These are phyloP conservation scores for Taphrina pruni DNA, from an alignment of 1,139 yeast genomes.

Conservation along the genomic window DNA sequence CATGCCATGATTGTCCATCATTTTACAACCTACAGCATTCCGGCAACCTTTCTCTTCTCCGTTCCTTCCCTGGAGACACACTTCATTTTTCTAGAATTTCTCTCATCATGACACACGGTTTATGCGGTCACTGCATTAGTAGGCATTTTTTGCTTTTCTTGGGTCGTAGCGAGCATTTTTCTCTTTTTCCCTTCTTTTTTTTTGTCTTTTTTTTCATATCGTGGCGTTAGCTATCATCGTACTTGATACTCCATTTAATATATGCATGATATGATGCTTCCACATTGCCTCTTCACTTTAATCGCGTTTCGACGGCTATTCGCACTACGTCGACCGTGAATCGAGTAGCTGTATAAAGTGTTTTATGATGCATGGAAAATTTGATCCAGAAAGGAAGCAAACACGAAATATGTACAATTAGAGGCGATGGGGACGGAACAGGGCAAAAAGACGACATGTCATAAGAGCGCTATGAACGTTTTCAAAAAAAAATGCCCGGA, in stretches of 20 bases:
- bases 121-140: not conserved
- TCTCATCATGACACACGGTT: not conserved
- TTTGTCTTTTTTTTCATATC: not conserved
- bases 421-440: not conserved
- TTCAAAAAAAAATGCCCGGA: not conserved
- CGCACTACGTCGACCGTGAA: too few species aligned
- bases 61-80: not conserved
- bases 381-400: not conserved
- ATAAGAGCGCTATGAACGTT: slow-evolving; percentile 20
- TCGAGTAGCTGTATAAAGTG: too few species aligned
- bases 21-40: too few species aligned
- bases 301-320: too few species aligned
- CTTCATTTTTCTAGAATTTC: not conserved
- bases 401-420: not conserved
- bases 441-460: slow-evolving; percentile 1
- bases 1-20: too few species aligned
- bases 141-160: not conserved
- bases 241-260: too few species aligned
- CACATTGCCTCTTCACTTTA: too few species aligned
- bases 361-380: too few species aligned
- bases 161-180: not conserved
- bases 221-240: too few species aligned
- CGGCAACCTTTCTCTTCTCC: not conserved
- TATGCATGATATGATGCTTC: too few species aligned
- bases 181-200: not conserved